phyloP scores from a whole-genome alignment of 805 yeast species.

The Metschnikowia cerradonensis region DNA sequence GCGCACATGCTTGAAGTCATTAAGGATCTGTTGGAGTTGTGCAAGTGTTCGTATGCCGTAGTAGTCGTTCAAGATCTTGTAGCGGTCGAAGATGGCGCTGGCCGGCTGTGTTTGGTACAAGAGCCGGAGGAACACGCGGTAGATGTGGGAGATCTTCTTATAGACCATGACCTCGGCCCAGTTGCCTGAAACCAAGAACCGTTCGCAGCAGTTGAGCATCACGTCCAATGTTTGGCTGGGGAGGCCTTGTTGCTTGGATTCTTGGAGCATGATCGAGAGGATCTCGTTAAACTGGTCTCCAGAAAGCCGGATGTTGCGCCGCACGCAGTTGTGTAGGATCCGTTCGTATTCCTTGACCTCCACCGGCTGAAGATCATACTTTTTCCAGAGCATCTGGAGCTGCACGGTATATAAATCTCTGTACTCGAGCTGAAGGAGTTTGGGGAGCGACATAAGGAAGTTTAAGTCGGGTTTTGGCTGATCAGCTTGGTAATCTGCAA shows the following conservation, averaged over 20 bases:
- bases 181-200: slow-evolving; percentile 29
- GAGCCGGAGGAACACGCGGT: slow-evolving; percentile 24
- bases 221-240: slow-evolving; percentile 5
- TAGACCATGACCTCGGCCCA: slow-evolving; percentile 24
- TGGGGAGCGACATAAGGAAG: slow-evolving; percentile 14
- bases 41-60: slow-evolving; percentile 21
- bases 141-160: slow-evolving; percentile 24
- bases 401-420: slow-evolving; percentile 18
- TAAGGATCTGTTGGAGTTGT: slow-evolving; percentile 13
- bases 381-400: slow-evolving; percentile 8
- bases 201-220: slow-evolving; percentile 25
- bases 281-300: slow-evolving; percentile 20
- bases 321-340: slow-evolving; percentile 2
- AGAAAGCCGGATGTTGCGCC: slow-evolving; percentile 16
- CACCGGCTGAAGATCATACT: background rate
- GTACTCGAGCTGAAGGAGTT: slow-evolving; percentile 18
- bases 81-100: slow-evolving; percentile 14
- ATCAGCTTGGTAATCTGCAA: background rate
- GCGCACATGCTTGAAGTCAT: slow-evolving; percentile 1
- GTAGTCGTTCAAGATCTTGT: slow-evolving; percentile 22
- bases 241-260: slow-evolving; percentile 2
- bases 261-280: slow-evolving; percentile 6
- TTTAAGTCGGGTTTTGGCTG: background rate
- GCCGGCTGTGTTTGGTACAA: slow-evolving; percentile 14
- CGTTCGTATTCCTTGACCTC: slow-evolving; percentile 5